phyloP scores from a whole-genome alignment of 2,329 filamentous ascomycete genomes.

The Paecilomyces variotii region DNA sequence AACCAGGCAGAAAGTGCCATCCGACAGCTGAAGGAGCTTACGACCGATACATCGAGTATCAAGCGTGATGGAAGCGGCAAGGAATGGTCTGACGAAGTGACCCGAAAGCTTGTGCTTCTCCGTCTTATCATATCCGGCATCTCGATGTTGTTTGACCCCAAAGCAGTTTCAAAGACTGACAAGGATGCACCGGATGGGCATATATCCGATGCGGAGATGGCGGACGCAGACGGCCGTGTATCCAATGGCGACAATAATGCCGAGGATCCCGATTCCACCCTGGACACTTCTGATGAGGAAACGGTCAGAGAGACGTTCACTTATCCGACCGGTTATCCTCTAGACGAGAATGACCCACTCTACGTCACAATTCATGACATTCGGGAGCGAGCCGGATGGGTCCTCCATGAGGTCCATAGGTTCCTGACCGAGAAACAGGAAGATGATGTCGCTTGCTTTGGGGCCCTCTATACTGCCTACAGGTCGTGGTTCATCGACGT shows the following conservation, averaged over 20 bases:
- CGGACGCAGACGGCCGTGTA: slow-evolving; percentile 31
- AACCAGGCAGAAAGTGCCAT: slow-evolving; percentile 72
- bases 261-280: slow-evolving; percentile 29
- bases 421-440: slow-evolving; percentile 81
- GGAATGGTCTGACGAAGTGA: slow-evolving; percentile 97
- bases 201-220: slow-evolving; percentile 38
- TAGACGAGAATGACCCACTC: slow-evolving; percentile 54
- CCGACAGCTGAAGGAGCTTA: slow-evolving; percentile 67
- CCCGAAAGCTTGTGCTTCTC: slow-evolving; percentile 77
- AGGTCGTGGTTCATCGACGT: slow-evolving; percentile 96
- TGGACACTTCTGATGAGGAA: slow-evolving; percentile 51
- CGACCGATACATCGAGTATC: slow-evolving; percentile 69
- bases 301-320: slow-evolving; percentile 72
- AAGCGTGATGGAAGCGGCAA: slow-evolving; percentile 93
- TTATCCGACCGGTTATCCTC: slow-evolving; percentile 79
- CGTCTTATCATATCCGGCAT: slow-evolving; percentile 85
- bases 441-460: slow-evolving; percentile 94
- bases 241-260: slow-evolving; percentile 13
- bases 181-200: slow-evolving; percentile 39
- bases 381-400: slow-evolving; percentile 68
- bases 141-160: slow-evolving; percentile 79
- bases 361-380: slow-evolving; percentile 74
- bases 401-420: slow-evolving; percentile 73
- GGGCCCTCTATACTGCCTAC: slow-evolving; percentile 83
- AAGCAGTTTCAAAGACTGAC: slow-evolving; percentile 54